Evolutionary conservation across 179 eudicot genomes (phyloP), one percentile per base, ranked within the genome.

Genomic region (Heliamphora pulchella): DNA sequence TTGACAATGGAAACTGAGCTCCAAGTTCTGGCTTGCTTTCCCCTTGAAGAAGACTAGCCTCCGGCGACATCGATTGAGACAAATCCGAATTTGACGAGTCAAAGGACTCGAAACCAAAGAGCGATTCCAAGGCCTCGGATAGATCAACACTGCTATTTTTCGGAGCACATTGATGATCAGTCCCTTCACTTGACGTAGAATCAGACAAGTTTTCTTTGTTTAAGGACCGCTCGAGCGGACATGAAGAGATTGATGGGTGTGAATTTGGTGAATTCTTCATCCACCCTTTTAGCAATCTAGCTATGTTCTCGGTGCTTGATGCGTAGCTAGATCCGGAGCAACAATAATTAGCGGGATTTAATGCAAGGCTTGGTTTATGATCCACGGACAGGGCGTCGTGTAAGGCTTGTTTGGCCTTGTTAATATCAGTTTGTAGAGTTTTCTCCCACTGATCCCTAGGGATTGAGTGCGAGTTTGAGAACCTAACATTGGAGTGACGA

Each of bases 381-480:
- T 86, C 85, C 15, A 83, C 8, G 9, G 96, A 88, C 6, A 93
- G 73, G 4, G 98, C 96, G 53, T 92, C 96, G 43, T 82, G 80
- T 20, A 93, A 85, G 79, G 96, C 98, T 82, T 89, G 94, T 87
- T 89, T 92, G 79, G 97, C 92, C 62, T 87, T 81, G 85, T 89
- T 82, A 78, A 92, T 92, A 70, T 91, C 91, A n/a, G 94, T 88
- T 83, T 94, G 98, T 55, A 94, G 93, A 78, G 89, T 85, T 78
- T 86, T 88, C 80, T 94, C 98, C 98, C 98, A 93, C 43, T 92
- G 96, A 15, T 93, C 98, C 58, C 88, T 84, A 1, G 94, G 85
- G 58, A 87, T 86, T 14, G 94, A 81, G 75, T 83, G 83, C 67
- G 87, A 75, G 17, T 85, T 82, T 39, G 90, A 78, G 55, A 66